Conservation (phyloP, 2,329 filamentous ascomycete genomes). For the Neodidymelliopsis sp. region DNA sequence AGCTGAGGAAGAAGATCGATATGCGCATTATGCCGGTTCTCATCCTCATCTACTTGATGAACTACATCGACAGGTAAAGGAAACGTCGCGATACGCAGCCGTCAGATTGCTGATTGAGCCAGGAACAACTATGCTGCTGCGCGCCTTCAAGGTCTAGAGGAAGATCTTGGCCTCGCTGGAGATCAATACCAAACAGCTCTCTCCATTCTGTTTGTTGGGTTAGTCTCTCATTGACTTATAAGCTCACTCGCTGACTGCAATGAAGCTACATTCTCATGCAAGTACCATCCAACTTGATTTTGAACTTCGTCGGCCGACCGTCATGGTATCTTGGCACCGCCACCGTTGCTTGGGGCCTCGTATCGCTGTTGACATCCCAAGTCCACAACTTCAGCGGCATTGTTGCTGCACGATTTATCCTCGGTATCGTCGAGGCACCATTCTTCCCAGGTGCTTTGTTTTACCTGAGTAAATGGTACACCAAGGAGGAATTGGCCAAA, state of each 20-base stretch:
- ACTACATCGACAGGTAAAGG: conserved; percentile 34
- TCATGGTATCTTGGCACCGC: conserved; percentile 61
- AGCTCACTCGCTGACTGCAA: background rate
- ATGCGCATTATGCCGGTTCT: conserved; percentile 37
- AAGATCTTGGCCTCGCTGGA: conserved; percentile 25
- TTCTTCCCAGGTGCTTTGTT: conserved; percentile 34
- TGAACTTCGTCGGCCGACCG: conserved; percentile 62
- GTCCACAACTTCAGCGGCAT: conserved; percentile 54
- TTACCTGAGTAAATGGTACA: conserved; percentile 57
- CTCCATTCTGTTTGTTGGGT: conserved; percentile 64
- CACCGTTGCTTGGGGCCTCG: conserved; percentile 54
- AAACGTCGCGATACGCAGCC: background rate
- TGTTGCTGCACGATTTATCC: conserved; percentile 52
- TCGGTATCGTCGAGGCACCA: conserved; percentile 41
- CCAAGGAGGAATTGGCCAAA: conserved; percentile 59
- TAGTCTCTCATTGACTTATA: conserved; percentile 44
- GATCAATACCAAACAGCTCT: conserved; percentile 27
- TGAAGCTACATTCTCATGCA: conserved; percentile 66
- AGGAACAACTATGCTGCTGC: conserved; percentile 42
- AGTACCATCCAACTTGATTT: conserved; percentile 65
- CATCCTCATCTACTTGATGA: conserved; percentile 40
- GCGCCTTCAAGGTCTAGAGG: conserved; percentile 35
- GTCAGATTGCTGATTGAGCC: background rate
- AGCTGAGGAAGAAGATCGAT: conserved; percentile 41
- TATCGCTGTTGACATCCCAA: conserved; percentile 57